Base-by-base conservation (phyloP, 352 stramenopile species). In the Phytophthora ramorum region DNA sequence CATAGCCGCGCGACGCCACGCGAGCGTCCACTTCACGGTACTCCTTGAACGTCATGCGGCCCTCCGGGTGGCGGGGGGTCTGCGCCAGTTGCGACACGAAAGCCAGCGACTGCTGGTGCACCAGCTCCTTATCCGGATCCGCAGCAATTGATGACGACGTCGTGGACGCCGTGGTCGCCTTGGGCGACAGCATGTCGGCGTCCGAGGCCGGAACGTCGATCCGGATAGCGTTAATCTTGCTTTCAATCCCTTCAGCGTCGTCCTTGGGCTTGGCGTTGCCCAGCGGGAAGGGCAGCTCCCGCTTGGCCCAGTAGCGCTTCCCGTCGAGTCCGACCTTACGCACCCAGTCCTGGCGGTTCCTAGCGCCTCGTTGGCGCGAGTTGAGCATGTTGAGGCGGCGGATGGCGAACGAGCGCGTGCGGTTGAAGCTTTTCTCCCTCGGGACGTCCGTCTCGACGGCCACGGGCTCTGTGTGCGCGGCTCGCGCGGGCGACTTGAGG, bases 311-410 rank as follows among this genome's bases (percentile, higher is more conserved):
- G 58, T 94, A 93, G 19, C 87, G 82, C 61, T 94, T 93, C 53
- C 87, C 87, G 51, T 96, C 87, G 12, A 87, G 34, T 0, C 87
- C 87, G 58, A 96, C 84, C 50, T 92, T 92, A 37, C 87, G 87
- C 1, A 96, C 79, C 87, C 87, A 96, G 50, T 94, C 85, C 63
- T 93, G 81, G 13, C 85, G 84, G 71, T 92, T 93, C 34, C 87
- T 75, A 9, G 87, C 87, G 17, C 87, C 87, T 35, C 87, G 84
- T 69, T 96, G 87, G 12, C 87, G 77, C 2, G 84, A 81, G 58
- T 90, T 96, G 24, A 96, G 79, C 87, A 93, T 93, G 70, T 96
- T 96, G 19, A 96, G 75, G 0, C 87, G 81, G n/a, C 87, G 84
- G 55, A 96, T 93, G 7, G 87, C 87, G 63, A 96, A 96, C 32